These are phyloP conservation scores for Brettanomyces naardenensis DNA, from an alignment of 805 yeast genomes.

Conservation along the genomic window DNA sequence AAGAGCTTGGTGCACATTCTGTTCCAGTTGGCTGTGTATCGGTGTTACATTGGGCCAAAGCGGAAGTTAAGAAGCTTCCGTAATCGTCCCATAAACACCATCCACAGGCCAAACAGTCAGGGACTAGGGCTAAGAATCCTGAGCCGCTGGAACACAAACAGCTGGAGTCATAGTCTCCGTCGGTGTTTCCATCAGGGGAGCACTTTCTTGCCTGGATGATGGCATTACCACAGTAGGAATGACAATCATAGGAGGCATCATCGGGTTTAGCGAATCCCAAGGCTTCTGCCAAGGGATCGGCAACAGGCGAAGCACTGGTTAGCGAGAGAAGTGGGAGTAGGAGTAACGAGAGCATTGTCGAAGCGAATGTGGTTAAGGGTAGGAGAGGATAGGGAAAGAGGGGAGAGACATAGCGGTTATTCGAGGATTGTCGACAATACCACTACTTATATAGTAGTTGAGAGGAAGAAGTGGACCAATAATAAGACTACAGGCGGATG, in stretches of 20 bases:
- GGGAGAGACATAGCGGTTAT: too few species aligned
- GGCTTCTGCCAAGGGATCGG: constrained; percentile 18
- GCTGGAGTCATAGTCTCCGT: constrained; percentile 23
- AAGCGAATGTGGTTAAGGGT: too few species aligned
- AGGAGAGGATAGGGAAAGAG: too few species aligned
- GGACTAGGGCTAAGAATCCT: constrained; percentile 21
- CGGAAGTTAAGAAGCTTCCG: constrained; percentile 23
- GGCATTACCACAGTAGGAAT: constrained; percentile 28
- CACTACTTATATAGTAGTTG: too few species aligned
- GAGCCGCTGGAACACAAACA: constrained; percentile 27
- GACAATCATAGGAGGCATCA: constrained; percentile 25
- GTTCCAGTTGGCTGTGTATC: constrained; percentile 32
- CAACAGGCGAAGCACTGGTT: constrained; percentile 19
- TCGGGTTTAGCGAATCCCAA: constrained; percentile 23
- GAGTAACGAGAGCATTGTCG: neutral
- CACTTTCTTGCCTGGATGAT: constrained; percentile 25
- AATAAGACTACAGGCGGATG: too few species aligned
- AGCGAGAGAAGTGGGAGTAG: neutral
- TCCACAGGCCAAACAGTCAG: constrained; percentile 32
- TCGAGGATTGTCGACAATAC: too few species aligned
- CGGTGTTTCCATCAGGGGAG: constrained; percentile 14
- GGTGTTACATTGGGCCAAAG: constrained; percentile 26
- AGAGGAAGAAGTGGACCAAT: too few species aligned
- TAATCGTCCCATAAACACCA: constrained; percentile 33
- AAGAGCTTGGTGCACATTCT: constrained; percentile 13